Evolutionary conservation across 352 stramenopile species (phyloP).

Genomic region (Pythium brachiatum): DNA sequence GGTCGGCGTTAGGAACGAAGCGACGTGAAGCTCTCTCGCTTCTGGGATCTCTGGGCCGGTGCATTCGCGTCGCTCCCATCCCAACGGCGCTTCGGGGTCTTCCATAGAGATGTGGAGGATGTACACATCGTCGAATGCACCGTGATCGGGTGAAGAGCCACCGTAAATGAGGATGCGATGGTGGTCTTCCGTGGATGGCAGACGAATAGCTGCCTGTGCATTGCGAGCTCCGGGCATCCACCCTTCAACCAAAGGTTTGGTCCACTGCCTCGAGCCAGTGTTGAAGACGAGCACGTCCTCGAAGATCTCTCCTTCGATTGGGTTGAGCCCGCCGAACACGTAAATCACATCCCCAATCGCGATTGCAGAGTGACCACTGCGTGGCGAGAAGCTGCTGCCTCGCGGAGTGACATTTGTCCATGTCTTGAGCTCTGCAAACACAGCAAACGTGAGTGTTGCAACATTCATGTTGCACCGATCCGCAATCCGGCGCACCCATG

Average conservation of each 20-base stretch:
- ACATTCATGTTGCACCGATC: no score
- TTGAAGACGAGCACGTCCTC: conserved; percentile 58
- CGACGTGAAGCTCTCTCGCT: conserved; percentile 50
- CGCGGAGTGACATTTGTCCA: conserved; percentile 29
- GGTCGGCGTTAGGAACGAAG: conserved; percentile 18
- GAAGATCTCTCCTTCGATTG: conserved; percentile 39
- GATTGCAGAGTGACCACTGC: conserved; percentile 64
- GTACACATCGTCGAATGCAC: conserved; percentile 51
- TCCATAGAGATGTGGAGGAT: conserved; percentile 39
- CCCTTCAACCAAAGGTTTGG: conserved; percentile 28
- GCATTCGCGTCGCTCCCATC: conserved; percentile 35
- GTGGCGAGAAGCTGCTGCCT: conserved; percentile 32
- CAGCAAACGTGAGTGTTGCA: no score
- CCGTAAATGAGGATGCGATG: conserved; percentile 53
- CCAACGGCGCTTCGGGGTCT: conserved; percentile 10
- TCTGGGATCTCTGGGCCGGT: conserved; percentile 26
- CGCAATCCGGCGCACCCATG: conserved; percentile 33
- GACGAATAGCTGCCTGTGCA: conserved; percentile 46
- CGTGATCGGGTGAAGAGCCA: conserved; percentile 54
- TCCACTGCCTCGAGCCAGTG: conserved; percentile 39
- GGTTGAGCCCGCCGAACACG: conserved; percentile 67
- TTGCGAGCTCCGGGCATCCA: conserved; percentile 47
- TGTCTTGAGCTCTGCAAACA: conserved; percentile 8
- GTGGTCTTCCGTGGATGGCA: conserved; percentile 16
- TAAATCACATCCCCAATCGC: conserved; percentile 38